Base-by-base conservation (phyloP, 208 protist genomes). In the Strigomonas galati region DNA sequence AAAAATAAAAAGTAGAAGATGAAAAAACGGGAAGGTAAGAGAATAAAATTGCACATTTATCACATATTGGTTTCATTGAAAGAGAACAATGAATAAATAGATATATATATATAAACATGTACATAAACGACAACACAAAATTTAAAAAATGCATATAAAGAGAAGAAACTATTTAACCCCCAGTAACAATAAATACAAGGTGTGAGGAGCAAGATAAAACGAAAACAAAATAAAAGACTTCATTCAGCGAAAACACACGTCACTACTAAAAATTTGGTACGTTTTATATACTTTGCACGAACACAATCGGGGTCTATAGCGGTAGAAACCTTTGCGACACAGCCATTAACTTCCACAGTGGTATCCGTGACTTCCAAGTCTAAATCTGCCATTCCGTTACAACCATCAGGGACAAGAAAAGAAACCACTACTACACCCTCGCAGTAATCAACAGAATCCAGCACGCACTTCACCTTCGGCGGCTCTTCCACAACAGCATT, bases 251-350 rank as follows among this genome's bases (percentile, higher is more conserved):
- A 51, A 3, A 5, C 3, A 51, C 10, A 51, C 15, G 56, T 62
- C 2, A 62, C 56, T 9, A 48, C 35, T 12, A 62, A 26, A 15
- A 44, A 4, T 23, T 26, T 62, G 1, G 26, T 62, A 10, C 30
- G 40, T 23, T 62, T 62, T 5, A 62, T 26, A 26, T 44, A 62
- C 30, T 62, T 62, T 3, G 56, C 56, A 17, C 9, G 12, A 17
- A 46, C 56, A 12, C 7, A 10, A 17, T 62, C 56, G 4, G 28
- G 26, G 21, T 62, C 56, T 9, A 62, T 46, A 43, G 3, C 10
- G 3, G 10, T 19, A 9, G 56, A 26, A 7, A 62, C 19, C 21
- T 7, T 17, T 19, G 56, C 35, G 10, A 46, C 31, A 27, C 7
- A 7, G 35, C 30, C 56, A 26, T 62, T 46, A 12, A 62, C 28